Evolutionary conservation across 371 early-diverging fungal genomes (phyloP), one percentile per base, ranked within the genome.

Genomic region (Conidiobolus coronatus): DNA sequence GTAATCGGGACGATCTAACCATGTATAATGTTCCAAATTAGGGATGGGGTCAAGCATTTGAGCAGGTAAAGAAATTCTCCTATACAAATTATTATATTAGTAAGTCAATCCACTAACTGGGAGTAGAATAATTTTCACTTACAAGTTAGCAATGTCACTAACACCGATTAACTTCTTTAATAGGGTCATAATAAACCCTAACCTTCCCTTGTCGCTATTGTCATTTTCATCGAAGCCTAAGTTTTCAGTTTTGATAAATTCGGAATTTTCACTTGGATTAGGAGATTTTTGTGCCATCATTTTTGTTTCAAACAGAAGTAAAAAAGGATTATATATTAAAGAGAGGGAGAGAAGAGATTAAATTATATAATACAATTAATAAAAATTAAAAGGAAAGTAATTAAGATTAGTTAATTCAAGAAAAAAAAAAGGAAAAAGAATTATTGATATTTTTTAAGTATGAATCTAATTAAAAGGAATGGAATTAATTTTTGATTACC

Each of bases 21-120:
- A 79, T 50, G 74, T 71, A 75, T 77, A 79, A 59, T 71, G 72
- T 57, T 79, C 78, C 33, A 79, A 65, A 45, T 77, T 76, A 9
- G 73, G 66, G 34, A 68, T 61, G 5, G 80, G 78, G 39, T 75
- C 76, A 45, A 79, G 54, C 38, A 79, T 56, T 44, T 76, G 66
- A 37, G 75, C 65, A 34, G 80, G 80, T 42, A 79, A 58, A 36
- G 75, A 74, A 40, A 79, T 51, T 6, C 78, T 72, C 40, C 72
- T 71, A 61, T 45, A 52, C 13, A 44, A 19, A 15, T 44, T 38
- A 41, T 11, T 17, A 13, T 12, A 23, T 42, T 46, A 38, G 11
- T 22, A 20, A 2, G 36, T 21, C 36, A n/a, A 37, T n/a, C 36
- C 20, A 36, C 19, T 29, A 37, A 40, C 39, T 49, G 20, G 29